Evolutionary conservation across 2,329 filamentous ascomycete genomes (phyloP).

Genomic region (Diaporthe ilicicola): DNA sequence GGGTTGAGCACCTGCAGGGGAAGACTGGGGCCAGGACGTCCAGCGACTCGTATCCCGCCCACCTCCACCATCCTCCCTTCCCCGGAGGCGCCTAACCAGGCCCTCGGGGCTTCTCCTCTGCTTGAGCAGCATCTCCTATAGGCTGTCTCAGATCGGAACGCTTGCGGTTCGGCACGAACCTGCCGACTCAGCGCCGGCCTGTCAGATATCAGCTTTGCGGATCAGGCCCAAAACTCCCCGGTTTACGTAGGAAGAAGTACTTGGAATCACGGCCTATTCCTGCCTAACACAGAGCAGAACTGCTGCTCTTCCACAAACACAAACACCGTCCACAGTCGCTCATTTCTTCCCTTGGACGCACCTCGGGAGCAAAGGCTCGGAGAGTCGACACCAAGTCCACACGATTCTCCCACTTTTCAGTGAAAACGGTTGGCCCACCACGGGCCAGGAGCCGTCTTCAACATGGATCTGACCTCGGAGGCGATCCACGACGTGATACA

Average conservation of each 20-base stretch:
- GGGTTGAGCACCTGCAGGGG: conserved; percentile 19
- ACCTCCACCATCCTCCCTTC: conserved; percentile 12
- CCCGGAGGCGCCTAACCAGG: conserved; percentile 11
- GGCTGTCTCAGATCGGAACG: conserved; percentile 5
- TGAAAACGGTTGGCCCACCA: background rate
- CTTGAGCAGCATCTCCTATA: background rate
- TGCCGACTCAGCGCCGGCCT: conserved; percentile 1
- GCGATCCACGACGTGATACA: conserved; percentile 65
- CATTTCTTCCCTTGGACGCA: background rate
- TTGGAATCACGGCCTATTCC: background rate
- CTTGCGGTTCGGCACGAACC: conserved; percentile 21
- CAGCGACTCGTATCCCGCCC: conserved; percentile 1
- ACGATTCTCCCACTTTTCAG: background rate
- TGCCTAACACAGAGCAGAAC: background rate
- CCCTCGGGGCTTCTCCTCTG: background rate
- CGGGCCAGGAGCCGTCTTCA: background rate
- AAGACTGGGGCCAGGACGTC: background rate
- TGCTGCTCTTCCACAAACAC: background rate
- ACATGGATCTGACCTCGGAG: conserved; percentile 63
- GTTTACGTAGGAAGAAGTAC: background rate
- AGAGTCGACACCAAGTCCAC: background rate
- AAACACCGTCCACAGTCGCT: background rate
- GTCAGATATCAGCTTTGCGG: conserved; percentile 13
- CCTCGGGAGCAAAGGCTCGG: background rate
- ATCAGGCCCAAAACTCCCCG: background rate